A percentile compares a stretch with the other conserved stretches of the same genome.
Conservation (phyloP, 1,284 basidiomycete genomes). For the Pterulicium gracile region DNA sequence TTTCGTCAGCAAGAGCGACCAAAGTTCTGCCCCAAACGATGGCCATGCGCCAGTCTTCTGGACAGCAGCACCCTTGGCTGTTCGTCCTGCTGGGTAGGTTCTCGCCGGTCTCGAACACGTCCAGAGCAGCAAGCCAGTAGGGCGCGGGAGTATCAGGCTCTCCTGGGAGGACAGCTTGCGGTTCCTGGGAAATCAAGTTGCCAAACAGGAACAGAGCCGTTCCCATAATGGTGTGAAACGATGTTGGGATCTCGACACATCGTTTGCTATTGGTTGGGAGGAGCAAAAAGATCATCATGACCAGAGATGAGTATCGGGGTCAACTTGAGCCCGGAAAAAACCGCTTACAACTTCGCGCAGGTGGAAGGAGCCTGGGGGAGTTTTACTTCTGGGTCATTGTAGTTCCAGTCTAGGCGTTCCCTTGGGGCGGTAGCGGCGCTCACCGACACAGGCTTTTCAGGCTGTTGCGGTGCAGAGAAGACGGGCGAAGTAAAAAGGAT, state of each 20-base stretch:
- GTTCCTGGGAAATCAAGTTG: slow-evolving; percentile 40
- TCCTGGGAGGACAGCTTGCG: slow-evolving; percentile 35
- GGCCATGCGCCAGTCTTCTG: slow-evolving; percentile 58
- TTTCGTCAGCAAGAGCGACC: slow-evolving; percentile 44
- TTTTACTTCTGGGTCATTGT: not conserved
- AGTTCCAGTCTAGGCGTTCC: slow-evolving; percentile 14
- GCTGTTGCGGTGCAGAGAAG: slow-evolving; percentile 9
- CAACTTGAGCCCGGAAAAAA: not conserved
- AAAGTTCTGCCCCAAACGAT: slow-evolving; percentile 54
- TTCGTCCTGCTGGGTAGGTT: slow-evolving; percentile 37
- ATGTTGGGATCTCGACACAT: slow-evolving; percentile 39
- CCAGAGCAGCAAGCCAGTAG: slow-evolving; percentile 55
- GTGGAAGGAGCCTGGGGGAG: not conserved
- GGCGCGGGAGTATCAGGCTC: slow-evolving; percentile 39
- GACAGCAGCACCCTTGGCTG: slow-evolving; percentile 20
- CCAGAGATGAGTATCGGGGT: not conserved
- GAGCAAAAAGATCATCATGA: slow-evolving; percentile 4
- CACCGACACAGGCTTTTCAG: slow-evolving; percentile 14
- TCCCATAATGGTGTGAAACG: slow-evolving; percentile 54
- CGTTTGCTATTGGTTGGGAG: slow-evolving; percentile 21
- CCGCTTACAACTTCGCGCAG: slow-evolving; percentile 1
- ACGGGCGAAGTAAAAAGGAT: slow-evolving; percentile 25
- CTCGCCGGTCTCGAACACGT: slow-evolving; percentile 58
- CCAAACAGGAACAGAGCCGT: slow-evolving; percentile 52
- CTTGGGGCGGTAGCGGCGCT: slow-evolving; percentile 17